phyloP scores from a whole-genome alignment of 768 basidiomycete species.

The Tricholoma sp. region DNA sequence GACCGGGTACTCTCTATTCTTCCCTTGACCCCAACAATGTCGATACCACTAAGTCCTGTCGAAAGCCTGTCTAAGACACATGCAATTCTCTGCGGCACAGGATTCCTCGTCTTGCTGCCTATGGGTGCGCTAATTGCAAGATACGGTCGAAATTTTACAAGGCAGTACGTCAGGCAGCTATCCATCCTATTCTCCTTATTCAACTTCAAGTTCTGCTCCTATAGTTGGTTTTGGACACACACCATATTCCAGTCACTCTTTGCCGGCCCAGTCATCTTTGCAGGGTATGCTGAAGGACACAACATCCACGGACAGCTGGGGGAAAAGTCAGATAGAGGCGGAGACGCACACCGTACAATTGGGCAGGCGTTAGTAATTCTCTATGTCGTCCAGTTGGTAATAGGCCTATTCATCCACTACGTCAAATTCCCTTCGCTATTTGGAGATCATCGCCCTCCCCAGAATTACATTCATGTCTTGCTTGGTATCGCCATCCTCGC shows the following conservation, averaged over 20 bases:
- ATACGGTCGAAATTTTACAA: conserved; percentile 47
- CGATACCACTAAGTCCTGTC: conserved; percentile 16
- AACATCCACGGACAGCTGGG: conserved; percentile 18
- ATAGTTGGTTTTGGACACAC: conserved; percentile 48
- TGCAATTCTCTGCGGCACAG: conserved; percentile 45
- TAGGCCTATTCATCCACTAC: conserved; percentile 50
- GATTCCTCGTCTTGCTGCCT: conserved; percentile 49
- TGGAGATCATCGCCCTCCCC: conserved; percentile 39
- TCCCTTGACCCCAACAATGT: too few species aligned
- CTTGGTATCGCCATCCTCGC: conserved; percentile 52
- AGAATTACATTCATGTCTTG: conserved; percentile 50
- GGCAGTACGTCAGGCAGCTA: conserved; percentile 26
- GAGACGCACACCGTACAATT: conserved; percentile 45
- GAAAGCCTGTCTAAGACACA: conserved; percentile 40
- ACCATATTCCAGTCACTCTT: conserved; percentile 45
- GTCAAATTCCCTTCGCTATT: conserved; percentile 38
- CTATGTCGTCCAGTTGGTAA: conserved; percentile 43
- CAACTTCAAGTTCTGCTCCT: not conserved
- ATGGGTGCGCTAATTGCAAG: conserved; percentile 51
- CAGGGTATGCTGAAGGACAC: conserved; percentile 43
- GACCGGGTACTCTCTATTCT: too few species aligned
- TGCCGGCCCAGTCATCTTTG: conserved; percentile 48
- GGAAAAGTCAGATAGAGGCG: conserved; percentile 21
- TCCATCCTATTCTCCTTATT: not conserved
- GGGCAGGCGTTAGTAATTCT: conserved; percentile 50